Conservation (phyloP, 139 green algal genomes). For the Chlamydomonas schloesseri region DNA sequence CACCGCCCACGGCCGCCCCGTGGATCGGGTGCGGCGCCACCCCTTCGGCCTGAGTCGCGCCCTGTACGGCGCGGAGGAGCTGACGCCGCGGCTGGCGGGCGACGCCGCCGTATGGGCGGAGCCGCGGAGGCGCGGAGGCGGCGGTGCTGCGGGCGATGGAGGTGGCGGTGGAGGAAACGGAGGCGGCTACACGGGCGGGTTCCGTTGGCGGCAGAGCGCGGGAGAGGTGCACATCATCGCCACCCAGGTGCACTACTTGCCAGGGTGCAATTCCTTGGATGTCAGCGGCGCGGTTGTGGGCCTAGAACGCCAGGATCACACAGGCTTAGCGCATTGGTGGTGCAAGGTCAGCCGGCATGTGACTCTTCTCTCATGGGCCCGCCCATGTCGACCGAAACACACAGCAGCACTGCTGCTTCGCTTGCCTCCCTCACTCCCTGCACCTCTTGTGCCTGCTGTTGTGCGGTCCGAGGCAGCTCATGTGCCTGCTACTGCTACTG, state of each 20-base stretch:
- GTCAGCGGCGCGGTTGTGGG: background rate
- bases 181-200: background rate
- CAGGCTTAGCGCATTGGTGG: too few species aligned
- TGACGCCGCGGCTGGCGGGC: slow-evolving; percentile 7
- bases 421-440: too few species aligned
- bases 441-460: too few species aligned
- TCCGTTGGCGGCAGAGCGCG: slow-evolving; percentile 80
- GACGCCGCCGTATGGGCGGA: slow-evolving; percentile 71
- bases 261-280: too few species aligned
- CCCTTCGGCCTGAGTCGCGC: slow-evolving; percentile 83
- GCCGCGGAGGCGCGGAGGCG: background rate
- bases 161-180: too few species aligned
- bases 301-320: background rate
- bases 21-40: slow-evolving; percentile 79
- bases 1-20: slow-evolving; percentile 49
- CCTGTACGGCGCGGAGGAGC: slow-evolving; percentile 55
- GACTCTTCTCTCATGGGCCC: too few species aligned
- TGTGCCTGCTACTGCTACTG: too few species aligned
- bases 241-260: slow-evolving; percentile 10
- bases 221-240: slow-evolving; percentile 71
- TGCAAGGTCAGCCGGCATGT: too few species aligned
- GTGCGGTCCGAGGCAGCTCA: too few species aligned
- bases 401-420: too few species aligned
- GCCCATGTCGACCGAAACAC: too few species aligned
- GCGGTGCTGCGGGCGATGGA: too few species aligned